Evolutionary conservation across 2,329 filamentous ascomycete species (phyloP), one percentile per base, ranked within the genome.

Genomic region (Xylaria sp.): DNA sequence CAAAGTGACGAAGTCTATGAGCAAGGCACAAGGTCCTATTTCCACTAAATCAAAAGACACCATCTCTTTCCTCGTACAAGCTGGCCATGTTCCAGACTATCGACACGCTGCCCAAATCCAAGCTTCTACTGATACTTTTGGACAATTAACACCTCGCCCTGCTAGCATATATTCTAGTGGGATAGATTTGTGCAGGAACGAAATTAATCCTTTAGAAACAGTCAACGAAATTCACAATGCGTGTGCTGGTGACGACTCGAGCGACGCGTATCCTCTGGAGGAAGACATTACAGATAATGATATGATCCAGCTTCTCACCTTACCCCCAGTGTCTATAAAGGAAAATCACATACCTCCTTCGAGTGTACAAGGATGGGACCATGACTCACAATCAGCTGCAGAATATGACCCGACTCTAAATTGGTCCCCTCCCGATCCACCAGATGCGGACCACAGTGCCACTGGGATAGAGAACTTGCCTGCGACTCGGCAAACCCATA

Each of bases 361-460:
- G 5, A 82, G 79, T 60, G 73, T 82, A n/a, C 71, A 75, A 66
- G 72, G 66, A 63, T 78, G 77, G 71, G 76, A 79, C 53, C 69
- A 74, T 50, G 76, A 77, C 29, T 81, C 80, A 1, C 78, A 75
- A 58, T 79, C 78, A 9, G 77, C 74, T 3, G 73, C 74, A 8
- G 78, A 79, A 51, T 82, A 78, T 61, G 81, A 82, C 61, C 74
- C 77, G n/a, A 76, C 63, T 29, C 67, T 83, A 6, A 79, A 81
- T 57, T 71, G 77, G 57, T 82, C 79, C 8, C 77, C 81, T 18
- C 77, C 76, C 23, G 59, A 62, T 6, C 25, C 47, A 10, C 51
- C 64, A 21, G 42, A 69, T 27, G 3, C 51, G 2, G 67, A 44
- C 47, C 35, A 2, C 16, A 51, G 3, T n/a, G 13, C 18, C 5